Conservation (phyloP, 108 stramenopile species). For the Conticribra guillardii region DNA sequence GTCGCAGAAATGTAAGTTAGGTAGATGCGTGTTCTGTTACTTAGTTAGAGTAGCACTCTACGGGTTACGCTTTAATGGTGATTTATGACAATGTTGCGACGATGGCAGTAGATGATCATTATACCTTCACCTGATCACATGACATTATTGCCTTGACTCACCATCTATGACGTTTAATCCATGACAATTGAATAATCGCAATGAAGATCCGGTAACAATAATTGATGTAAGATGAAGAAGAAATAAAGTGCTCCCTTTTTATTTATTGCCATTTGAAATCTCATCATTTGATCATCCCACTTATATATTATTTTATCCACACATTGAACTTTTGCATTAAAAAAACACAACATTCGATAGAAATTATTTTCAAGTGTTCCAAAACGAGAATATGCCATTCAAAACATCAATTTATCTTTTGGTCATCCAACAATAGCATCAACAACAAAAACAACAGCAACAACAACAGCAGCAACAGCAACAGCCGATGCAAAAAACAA, state of each 20-base stretch:
- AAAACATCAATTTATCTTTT: conserved; percentile 32
- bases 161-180: background rate
- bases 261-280: no score
- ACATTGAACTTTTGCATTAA: no score
- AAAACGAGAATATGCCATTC: conserved; percentile 49
- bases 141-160: background rate
- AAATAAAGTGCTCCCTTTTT: background rate
- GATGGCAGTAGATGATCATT: no score
- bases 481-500: no score
- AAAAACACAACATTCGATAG: conserved; percentile 12
- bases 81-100: no score
- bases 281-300: no score
- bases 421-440: conserved; percentile 13
- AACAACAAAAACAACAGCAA: conserved; percentile 2
- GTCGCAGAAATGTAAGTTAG: conserved; percentile 29
- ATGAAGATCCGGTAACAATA: conserved; percentile 35
- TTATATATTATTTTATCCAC: background rate
- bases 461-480: background rate
- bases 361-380: conserved; percentile 53
- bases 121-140: background rate
- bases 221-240: conserved; percentile 25
- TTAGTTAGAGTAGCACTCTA: no score
- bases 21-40: no score
- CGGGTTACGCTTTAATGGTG: no score
- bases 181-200: no score